phyloP scores from a whole-genome alignment of 129 eudicot genomes.

The Saposhnikovia divaricata region DNA sequence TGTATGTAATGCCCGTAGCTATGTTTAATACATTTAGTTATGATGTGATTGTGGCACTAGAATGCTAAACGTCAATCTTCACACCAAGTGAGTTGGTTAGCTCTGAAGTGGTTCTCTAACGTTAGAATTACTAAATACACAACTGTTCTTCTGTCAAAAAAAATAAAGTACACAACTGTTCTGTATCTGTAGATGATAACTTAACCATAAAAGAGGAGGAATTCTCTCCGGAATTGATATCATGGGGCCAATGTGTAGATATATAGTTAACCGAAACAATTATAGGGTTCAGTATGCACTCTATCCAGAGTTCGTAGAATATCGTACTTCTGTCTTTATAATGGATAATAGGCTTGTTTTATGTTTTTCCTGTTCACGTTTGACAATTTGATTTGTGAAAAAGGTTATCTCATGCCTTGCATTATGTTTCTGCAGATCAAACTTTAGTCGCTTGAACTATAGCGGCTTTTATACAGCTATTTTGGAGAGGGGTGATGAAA shows the following conservation, averaged over 20 bases:
- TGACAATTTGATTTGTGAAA: conserved; percentile 1
- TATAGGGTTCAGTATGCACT: neutral
- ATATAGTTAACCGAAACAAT: neutral
- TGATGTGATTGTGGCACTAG: neutral
- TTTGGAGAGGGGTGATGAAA: conserved; percentile 93
- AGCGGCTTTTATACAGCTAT: conserved; percentile 73
- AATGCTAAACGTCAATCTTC: neutral
- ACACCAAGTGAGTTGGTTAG: neutral
- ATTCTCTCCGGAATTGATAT: neutral
- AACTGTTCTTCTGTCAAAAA: neutral
- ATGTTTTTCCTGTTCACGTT: neutral
- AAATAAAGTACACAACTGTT: neutral
- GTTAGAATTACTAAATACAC: neutral
- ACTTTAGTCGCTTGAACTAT: conserved; percentile 70
- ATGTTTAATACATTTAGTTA: neutral
- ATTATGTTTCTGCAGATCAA: conserved; percentile 45
- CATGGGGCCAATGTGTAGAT: neutral
- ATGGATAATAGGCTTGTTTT: neutral
- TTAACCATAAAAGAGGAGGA: neutral
- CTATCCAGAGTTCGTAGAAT: neutral
- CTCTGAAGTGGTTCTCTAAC: neutral
- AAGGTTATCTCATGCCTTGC: conserved; percentile 3
- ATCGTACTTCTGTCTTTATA: neutral
- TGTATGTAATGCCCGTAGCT: neutral
- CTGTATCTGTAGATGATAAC: neutral